Evolutionary conservation across 257 asterid species (phyloP).

Genomic region (Solanum chmielewskii): DNA sequence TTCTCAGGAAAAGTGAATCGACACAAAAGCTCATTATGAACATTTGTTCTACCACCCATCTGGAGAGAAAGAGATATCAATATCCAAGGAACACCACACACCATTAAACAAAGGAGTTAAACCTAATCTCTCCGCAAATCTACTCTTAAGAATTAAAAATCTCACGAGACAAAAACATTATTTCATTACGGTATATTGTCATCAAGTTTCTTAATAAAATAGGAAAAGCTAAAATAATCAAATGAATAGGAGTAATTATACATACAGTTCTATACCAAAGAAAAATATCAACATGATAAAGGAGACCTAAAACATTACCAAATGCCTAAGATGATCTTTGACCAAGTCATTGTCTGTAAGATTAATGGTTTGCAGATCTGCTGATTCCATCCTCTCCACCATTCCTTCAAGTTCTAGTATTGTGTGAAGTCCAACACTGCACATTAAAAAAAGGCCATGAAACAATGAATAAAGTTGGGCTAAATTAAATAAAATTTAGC

Average conservation of each 20-base stretch:
- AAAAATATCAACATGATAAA: not conserved
- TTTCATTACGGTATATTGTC: not conserved
- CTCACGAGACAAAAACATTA: not conserved
- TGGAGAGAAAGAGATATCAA: slow-evolving; percentile 15
- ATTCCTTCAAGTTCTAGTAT: slow-evolving; percentile 58
- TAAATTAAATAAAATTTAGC: not conserved
- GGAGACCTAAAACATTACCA: slow-evolving; percentile 31
- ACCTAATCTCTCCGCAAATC: not conserved
- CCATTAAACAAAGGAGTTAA: not conserved
- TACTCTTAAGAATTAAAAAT: not conserved
- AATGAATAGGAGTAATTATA: not conserved
- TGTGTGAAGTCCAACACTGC: slow-evolving; percentile 88
- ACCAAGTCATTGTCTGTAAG: slow-evolving; percentile 79
- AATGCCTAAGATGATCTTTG: slow-evolving; percentile 86
- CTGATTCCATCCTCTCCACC: slow-evolving; percentile 47
- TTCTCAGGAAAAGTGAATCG: slow-evolving; percentile 87
- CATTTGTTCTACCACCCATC: slow-evolving; percentile 91
- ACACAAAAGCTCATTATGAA: slow-evolving; percentile 72
- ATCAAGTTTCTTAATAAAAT: not conserved
- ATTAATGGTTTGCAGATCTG: slow-evolving; percentile 49
- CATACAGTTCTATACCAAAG: not conserved
- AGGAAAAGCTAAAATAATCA: not conserved
- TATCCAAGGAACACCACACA: not conserved
- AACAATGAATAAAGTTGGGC: not conserved
- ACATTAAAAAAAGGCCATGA: not conserved